Base-by-base conservation (phyloP, 192 early-diverging fungal genomes). In the Entomortierella parvispora region DNA sequence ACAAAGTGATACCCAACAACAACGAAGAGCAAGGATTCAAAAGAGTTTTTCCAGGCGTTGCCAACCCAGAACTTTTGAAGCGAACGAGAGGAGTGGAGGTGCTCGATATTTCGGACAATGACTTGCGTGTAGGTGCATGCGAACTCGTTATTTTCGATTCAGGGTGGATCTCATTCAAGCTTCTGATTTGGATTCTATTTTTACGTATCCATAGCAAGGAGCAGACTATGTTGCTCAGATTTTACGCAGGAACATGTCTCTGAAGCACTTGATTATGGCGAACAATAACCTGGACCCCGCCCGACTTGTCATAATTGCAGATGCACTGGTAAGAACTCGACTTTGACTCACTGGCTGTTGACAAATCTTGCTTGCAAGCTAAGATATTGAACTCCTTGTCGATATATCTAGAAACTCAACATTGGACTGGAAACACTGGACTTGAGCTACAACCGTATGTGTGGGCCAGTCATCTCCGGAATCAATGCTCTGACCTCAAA, bases 141-240 rank as follows among this genome's bases (percentile, higher is more conserved):
- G 28, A 44, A 10, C 14, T 58, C 11, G 22, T 62, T 34, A 32
- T 47, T 12, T 61, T 18, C 33, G 49, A 49, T 34, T n/a, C 22
- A 50, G 8, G 22, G 59, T 5, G 17, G 4, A 46, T 50, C 14
- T 26, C 18, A 3, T 20, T 31, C 7, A 5, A 3, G 0, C 26
- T 29, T 1, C 28, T 26, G 17, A 18, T 26, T 18, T 23, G 34
- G 18, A 18, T n/a, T 20, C 31, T n/a, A 12, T 61, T 17, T 26
- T 17, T 43, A 45, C 34, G 2, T 26, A 18, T 26, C 33, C 20
- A 64, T 51, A 81, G 80, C 78, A 79, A 67, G 85, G 85, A 3
- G 76, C 88, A 33, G 83, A 87, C 49, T 85, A 82, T 50, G 80
- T 89, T 28, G 82, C 88, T 40, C 84, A 87, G 25, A 85, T 81